Conservation (phyloP, 2,329 filamentous ascomycete genomes). For the Grosmannia huntii region DNA sequence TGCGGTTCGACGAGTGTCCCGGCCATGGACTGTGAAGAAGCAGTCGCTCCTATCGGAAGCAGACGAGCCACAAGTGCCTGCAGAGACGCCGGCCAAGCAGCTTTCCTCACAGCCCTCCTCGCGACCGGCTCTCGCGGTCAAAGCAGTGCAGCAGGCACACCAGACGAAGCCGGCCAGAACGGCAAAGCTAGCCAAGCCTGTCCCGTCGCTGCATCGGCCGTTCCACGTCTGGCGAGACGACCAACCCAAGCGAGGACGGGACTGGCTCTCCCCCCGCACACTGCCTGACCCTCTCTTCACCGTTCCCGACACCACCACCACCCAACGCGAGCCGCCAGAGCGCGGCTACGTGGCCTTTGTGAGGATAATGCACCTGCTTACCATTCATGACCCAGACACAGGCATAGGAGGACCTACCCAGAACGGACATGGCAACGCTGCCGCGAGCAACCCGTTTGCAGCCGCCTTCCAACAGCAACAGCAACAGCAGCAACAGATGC, state of each 20-base stretch:
- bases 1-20: background rate
- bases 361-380: background rate
- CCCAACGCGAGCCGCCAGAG: background rate
- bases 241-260: background rate
- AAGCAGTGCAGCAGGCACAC: background rate
- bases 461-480: background rate
- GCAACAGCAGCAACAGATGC: background rate
- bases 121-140: background rate
- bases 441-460: background rate
- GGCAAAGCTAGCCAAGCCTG: background rate
- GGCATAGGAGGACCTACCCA: background rate
- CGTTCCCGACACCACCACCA: background rate
- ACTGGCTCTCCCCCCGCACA: background rate
- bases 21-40: background rate
- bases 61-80: background rate
- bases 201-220: background rate
- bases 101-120: no score
- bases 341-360: background rate
- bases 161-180: background rate
- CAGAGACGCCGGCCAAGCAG: background rate
- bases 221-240: background rate
- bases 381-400: background rate
- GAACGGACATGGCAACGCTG: background rate
- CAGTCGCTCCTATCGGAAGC: background rate
- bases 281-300: background rate